Conservation (phyloP, 768 basidiomycete species). For the Lentinula sp. region DNA sequence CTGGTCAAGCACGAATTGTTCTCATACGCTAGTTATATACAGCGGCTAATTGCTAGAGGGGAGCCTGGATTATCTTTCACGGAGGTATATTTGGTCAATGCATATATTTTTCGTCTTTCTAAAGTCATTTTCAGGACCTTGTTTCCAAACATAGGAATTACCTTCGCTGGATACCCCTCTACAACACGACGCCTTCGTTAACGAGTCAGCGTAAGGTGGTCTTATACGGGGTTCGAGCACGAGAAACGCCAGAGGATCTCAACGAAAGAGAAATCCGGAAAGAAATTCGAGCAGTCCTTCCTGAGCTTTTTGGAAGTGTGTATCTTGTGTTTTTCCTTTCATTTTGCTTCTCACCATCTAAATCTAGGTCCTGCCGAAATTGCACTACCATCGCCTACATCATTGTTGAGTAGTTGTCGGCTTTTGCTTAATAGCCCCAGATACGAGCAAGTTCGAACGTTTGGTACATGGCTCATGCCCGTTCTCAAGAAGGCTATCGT, state of each 20-base stretch:
- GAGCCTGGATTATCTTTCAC: slow-evolving; percentile 52
- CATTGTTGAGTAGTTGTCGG: slow-evolving; percentile 37
- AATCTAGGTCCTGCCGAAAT: slow-evolving; percentile 24
- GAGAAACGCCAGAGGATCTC: slow-evolving; percentile 65
- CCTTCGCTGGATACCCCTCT: slow-evolving; percentile 67
- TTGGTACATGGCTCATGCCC: slow-evolving; percentile 74
- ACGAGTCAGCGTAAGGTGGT: slow-evolving; percentile 64
- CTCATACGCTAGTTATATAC: slow-evolving; percentile 70
- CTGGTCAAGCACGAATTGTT: slow-evolving; percentile 67
- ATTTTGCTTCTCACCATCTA: not conserved
- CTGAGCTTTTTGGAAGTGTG: slow-evolving; percentile 62
- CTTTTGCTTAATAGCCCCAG: slow-evolving; percentile 50
- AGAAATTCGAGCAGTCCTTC: slow-evolving; percentile 59
- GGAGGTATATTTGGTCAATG: slow-evolving; percentile 35
- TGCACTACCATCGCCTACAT: slow-evolving; percentile 26
- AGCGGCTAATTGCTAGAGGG: slow-evolving; percentile 75
- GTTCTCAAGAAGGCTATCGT: slow-evolving; percentile 48
- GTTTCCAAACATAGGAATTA: slow-evolving; percentile 66
- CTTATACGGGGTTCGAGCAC: slow-evolving; percentile 61
- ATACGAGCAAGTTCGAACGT: slow-evolving; percentile 68
- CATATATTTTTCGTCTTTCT: not conserved
- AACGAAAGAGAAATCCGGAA: slow-evolving; percentile 68
- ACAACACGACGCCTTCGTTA: slow-evolving; percentile 51
- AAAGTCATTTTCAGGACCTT: slow-evolving; percentile 24
- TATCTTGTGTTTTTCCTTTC: not conserved